These are phyloP conservation scores for Tricholoma saponaceum DNA, from an alignment of 768 basidiomycete species.

Conservation along the genomic window DNA sequence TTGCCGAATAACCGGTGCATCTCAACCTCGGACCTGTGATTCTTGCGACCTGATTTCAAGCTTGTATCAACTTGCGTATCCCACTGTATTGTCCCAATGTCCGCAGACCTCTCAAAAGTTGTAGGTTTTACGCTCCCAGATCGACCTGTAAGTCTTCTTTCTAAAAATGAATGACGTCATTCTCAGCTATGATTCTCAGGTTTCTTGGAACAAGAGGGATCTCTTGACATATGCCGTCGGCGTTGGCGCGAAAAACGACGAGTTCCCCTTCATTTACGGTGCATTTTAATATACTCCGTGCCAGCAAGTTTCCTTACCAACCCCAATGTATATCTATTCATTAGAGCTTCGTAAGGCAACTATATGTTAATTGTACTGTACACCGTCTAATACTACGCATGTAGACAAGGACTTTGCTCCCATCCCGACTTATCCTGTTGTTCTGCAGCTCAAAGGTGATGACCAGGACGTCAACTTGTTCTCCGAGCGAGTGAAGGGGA, in stretches of 20 bases:
- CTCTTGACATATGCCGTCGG: slow-evolving; percentile 75
- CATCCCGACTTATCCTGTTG: slow-evolving; percentile 84
- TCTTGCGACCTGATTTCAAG: background rate
- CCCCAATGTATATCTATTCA: background rate
- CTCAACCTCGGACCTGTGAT: no score
- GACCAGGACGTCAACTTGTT: slow-evolving; percentile 71
- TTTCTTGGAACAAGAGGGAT: slow-evolving; percentile 83
- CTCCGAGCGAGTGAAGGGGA: slow-evolving; percentile 41
- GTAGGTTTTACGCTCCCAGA: slow-evolving; percentile 52
- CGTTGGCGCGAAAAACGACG: slow-evolving; percentile 76
- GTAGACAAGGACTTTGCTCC: slow-evolving; percentile 70
- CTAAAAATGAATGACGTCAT: background rate
- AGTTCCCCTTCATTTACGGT: slow-evolving; percentile 73
- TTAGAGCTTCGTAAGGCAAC: slow-evolving; percentile 49
- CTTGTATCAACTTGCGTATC: no score
- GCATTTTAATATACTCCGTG: slow-evolving; percentile 9
- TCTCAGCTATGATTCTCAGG: slow-evolving; percentile 35
- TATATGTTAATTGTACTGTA: background rate
- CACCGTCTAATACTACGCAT: background rate
- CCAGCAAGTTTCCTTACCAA: no score
- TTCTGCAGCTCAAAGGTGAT: slow-evolving; percentile 67
- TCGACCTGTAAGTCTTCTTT: slow-evolving; percentile 41
- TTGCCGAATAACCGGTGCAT: background rate
- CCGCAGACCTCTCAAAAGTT: slow-evolving; percentile 59
- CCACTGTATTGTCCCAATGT: slow-evolving; percentile 30